phyloP scores from a whole-genome alignment of 345 rosid genomes.

The Rhizophora mangle region DNA sequence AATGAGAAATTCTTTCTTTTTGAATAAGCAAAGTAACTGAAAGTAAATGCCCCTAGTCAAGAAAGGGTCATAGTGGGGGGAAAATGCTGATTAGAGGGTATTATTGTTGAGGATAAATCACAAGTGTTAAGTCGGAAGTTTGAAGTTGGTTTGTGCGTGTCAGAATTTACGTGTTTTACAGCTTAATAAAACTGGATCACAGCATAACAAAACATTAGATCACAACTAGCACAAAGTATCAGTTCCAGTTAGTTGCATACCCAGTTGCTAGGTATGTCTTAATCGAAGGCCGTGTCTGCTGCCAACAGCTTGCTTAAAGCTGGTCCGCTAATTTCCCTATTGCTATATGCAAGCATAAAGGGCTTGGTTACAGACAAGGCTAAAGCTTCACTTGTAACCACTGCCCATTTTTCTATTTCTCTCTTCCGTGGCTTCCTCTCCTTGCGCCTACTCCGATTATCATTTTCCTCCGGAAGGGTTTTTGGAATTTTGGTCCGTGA shows the following conservation, averaged over 20 bases:
- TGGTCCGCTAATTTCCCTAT: not conserved
- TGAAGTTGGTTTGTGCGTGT: too few relatives aligned
- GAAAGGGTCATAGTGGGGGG: too few relatives aligned
- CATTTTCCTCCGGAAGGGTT: constrained; percentile 34
- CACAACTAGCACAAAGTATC: constrained; percentile 1
- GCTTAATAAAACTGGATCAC: too few relatives aligned
- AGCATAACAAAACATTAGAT: not conserved
- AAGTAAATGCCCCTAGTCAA: too few relatives aligned
- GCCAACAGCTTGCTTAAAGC: constrained; percentile 12
- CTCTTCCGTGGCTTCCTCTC: constrained; percentile 45
- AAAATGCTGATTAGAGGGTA: too few relatives aligned
- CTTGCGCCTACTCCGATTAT: constrained; percentile 42
- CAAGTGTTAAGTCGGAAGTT: too few relatives aligned
- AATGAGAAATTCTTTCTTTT: too few relatives aligned
- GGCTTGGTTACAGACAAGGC: constrained; percentile 14
- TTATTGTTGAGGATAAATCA: too few relatives aligned
- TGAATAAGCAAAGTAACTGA: too few relatives aligned
- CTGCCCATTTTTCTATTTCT: not conserved
- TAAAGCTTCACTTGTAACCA: not conserved
- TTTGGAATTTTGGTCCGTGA: constrained; percentile 27
- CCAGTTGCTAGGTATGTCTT: constrained; percentile 14
- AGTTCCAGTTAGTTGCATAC: not conserved
- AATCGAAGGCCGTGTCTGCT: not conserved
- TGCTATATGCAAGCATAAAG: not conserved
- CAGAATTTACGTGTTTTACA: too few relatives aligned